Evolutionary conservation across 2,329 filamentous ascomycete genomes (phyloP).

Genomic region (Orbilia quercus): DNA sequence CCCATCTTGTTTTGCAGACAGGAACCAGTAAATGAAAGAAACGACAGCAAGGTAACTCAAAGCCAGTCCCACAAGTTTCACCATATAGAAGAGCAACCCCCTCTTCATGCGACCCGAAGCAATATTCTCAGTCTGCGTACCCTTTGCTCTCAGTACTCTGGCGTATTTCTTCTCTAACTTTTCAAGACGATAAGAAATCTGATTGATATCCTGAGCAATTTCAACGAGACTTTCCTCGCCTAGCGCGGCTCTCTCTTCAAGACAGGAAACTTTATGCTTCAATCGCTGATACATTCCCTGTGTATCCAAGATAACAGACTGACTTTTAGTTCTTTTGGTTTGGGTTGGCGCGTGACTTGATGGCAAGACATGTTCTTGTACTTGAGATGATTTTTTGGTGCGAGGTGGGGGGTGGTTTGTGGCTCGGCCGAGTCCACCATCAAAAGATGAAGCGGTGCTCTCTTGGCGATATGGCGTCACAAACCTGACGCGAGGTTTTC

Average conservation of each 20-base stretch:
- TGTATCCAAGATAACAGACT: too few species aligned
- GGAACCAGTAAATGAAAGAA: background rate
- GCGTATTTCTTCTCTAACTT: background rate
- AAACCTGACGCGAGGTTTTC: constrained; percentile 20
- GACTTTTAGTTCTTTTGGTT: too few species aligned
- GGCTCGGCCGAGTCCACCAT: too few species aligned
- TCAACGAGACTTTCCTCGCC: background rate
- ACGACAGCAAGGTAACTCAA: background rate
- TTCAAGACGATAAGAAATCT: background rate
- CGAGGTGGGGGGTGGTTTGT: too few species aligned
- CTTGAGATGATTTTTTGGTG: background rate
- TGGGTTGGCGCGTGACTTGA: too few species aligned
- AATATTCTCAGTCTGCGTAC: background rate
- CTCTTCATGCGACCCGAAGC: background rate
- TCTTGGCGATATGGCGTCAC: constrained; percentile 23
- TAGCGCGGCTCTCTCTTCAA: background rate
- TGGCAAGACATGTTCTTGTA: too few species aligned
- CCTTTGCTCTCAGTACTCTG: background rate
- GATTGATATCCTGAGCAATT: background rate
- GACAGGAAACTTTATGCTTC: background rate
- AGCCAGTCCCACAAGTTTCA: background rate
- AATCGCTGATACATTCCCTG: constrained; percentile 16
- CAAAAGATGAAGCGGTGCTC: constrained; percentile 27
- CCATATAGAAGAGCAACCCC: background rate
- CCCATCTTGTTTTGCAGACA: background rate